A percentile compares a stretch with the other conserved stretches of the same genome.
These are phyloP conservation scores for Chrysosporium queenslandicum DNA, from an alignment of 2,329 filamentous ascomycete genomes.

Conservation along the genomic window DNA sequence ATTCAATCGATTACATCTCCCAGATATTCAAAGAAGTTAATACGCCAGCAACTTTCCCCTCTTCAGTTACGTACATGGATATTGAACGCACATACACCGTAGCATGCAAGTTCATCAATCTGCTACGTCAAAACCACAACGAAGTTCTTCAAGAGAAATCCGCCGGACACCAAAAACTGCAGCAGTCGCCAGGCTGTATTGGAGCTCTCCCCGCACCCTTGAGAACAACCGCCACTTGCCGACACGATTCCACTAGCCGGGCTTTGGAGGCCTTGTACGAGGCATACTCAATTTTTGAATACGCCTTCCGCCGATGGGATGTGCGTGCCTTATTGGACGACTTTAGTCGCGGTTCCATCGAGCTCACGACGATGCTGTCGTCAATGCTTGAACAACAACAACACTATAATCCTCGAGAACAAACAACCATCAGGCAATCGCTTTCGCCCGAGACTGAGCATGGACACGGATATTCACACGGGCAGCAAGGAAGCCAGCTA, in stretches of 20 bases:
- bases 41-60: constrained; percentile 44
- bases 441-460: neutral
- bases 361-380: constrained; percentile 23
- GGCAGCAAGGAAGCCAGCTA: no score
- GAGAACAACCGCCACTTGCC: constrained; percentile 20
- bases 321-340: constrained; percentile 23
- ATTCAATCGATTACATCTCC: constrained; percentile 71
- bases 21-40: constrained; percentile 59
- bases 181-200: constrained; percentile 19
- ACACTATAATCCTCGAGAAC: neutral
- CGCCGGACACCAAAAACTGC: neutral
- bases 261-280: constrained; percentile 28
- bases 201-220: constrained; percentile 17
- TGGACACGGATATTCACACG: neutral
- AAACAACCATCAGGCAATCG: neutral
- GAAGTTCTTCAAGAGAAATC: constrained; percentile 14
- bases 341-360: constrained; percentile 26
- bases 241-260: constrained; percentile 28
- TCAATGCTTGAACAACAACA: constrained; percentile 1
- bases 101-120: constrained; percentile 47
- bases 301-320: constrained; percentile 29
- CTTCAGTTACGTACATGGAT: constrained; percentile 78
- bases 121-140: constrained; percentile 33
- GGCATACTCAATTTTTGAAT: constrained; percentile 27
- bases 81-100: constrained; percentile 71